Evolutionary conservation across 192 early-diverging fungal species (phyloP).

Genomic region (Backusella mclennaniae): DNA sequence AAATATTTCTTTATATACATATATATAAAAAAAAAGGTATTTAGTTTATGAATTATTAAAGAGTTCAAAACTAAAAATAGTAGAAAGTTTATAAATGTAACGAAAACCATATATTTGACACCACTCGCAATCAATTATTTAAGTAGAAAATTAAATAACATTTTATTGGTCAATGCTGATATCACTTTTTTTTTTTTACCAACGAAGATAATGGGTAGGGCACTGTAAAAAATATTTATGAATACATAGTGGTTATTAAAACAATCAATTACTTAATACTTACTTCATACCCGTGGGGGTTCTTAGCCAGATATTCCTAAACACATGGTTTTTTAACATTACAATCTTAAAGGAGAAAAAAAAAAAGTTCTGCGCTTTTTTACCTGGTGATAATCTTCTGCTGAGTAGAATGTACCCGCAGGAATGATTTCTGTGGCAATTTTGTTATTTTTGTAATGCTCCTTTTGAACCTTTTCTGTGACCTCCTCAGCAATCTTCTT

Average conservation of each 20-base stretch:
- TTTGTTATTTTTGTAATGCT: conserved; percentile 50
- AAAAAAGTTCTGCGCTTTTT: not conserved
- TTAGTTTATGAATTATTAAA: too few species aligned
- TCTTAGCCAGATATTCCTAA: conserved; percentile 43
- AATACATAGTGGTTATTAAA: not conserved
- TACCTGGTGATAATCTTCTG: conserved; percentile 78
- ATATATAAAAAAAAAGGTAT: too few species aligned
- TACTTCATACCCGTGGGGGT: conserved; percentile 74
- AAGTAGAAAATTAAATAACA: not conserved
- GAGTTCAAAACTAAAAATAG: too few species aligned
- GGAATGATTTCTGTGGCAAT: conserved; percentile 73
- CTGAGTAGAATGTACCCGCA: conserved; percentile 72
- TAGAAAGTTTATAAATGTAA: too few species aligned
- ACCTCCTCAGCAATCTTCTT: conserved; percentile 70
- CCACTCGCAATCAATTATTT: not conserved
- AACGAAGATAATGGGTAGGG: conserved; percentile 39
- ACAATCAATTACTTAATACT: not conserved
- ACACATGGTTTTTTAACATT: not conserved
- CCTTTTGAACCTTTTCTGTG: conserved; percentile 62
- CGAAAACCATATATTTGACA: too few species aligned
- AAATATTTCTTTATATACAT: too few species aligned
- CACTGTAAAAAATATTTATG: conserved; percentile 22
- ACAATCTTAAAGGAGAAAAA: not conserved
- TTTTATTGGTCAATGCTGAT: not conserved
- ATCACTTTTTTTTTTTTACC: conserved; percentile 15